Base-by-base conservation (phyloP, 1,284 basidiomycete species). In the Papiliotrema terrestris region DNA sequence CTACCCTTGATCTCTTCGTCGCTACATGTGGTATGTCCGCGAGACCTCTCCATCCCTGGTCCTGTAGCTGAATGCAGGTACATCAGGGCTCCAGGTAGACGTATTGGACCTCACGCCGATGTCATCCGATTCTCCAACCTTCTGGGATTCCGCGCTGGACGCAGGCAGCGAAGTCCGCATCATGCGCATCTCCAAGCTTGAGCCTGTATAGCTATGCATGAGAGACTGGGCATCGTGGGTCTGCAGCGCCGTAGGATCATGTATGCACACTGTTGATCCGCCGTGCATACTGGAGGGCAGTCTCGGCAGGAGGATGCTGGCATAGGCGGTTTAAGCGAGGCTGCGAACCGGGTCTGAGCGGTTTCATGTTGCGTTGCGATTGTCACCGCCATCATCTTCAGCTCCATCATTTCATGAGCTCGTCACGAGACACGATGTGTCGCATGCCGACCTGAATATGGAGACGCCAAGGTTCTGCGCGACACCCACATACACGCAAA, bases 111-210 rank as follows among this genome's bases (percentile, higher is more conserved):
- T 72, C 19, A 50, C 45, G 8, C 66, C 66, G 1, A 62, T 69
- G 58, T 57, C 62, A 23, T 6, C 26, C 1, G 39, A 39, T 3
- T 29, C 45, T 2, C 66, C 70, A 19, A 69, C 71, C 13, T 75
- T 75, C 55, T 75, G 71, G 69, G 71, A 73, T 51, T 69, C 69
- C 14, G 71, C 68, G 19, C 52, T 75, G 17, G 73, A 75, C 44
- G 54, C 58, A 5, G 65, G 65, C 1, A 66, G 67, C 14, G 50
- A 57, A 11, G 71, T 75, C 26, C 60, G 62, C 46, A 60, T 73
- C 19, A 64, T 72, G 58, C 59, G 66, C 4, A 63, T 72, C 19
- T 60, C 22, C 43, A 45, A 8, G 8, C 15, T 48, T 19, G 3
- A 8, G 17, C 39, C 11, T 32, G 29, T 32, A 11, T 11, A 32